These are phyloP conservation scores for Teunomyces stri DNA, from an alignment of 805 yeast genomes.

Conservation along the genomic window DNA sequence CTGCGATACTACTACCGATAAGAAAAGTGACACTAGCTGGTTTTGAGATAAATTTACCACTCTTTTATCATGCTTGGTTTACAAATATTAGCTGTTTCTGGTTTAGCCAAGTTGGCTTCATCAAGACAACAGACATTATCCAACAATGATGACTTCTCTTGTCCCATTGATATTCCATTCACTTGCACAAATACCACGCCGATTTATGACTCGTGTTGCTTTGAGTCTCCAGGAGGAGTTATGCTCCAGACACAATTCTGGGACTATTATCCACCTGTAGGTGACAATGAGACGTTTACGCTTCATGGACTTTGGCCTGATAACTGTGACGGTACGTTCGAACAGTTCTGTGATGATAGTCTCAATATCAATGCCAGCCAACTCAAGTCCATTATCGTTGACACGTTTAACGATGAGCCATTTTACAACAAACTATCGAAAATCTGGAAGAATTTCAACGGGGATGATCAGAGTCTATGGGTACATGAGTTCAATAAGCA, in stretches of 20 bases:
- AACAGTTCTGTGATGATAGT: conserved; percentile 69
- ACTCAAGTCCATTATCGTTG: conserved; percentile 26
- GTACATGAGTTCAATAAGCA: conserved; percentile 91
- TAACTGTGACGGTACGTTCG: conserved; percentile 77
- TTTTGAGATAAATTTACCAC: neutral
- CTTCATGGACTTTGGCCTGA: conserved; percentile 91
- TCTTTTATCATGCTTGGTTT: neutral
- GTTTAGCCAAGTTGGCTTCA: neutral
- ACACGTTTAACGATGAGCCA: conserved; percentile 44
- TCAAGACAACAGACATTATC: neutral
- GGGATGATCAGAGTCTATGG: conserved; percentile 74
- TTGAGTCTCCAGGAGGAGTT: conserved; percentile 83
- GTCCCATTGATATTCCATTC: conserved; percentile 59
- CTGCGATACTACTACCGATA: neutral
- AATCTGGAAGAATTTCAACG: conserved; percentile 74
- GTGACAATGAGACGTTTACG: conserved; percentile 70
- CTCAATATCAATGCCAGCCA: conserved; percentile 40
- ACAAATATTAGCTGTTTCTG: neutral
- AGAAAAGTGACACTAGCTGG: neutral
- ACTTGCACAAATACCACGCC: conserved; percentile 55
- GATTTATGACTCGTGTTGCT: conserved; percentile 58
- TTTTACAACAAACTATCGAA: conserved; percentile 55
- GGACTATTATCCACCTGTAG: conserved; percentile 76
- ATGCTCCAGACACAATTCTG: conserved; percentile 87
- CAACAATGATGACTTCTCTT: conserved; percentile 18